Base-by-base conservation (phyloP, 257 asterid genomes). In the Thymus mandschuricus region DNA sequence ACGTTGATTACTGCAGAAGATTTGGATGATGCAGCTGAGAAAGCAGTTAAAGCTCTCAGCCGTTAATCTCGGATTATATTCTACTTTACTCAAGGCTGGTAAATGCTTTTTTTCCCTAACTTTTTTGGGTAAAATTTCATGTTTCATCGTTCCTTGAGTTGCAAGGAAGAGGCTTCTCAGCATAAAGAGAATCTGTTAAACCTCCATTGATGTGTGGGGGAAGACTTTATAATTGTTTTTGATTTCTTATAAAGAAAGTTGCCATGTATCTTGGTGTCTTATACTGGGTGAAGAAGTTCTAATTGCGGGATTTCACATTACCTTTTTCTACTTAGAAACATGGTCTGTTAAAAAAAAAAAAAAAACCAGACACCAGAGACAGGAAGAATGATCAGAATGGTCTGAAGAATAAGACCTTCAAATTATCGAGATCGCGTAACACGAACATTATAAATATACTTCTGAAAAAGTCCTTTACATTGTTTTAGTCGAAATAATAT, bases 11-110 rank as follows among this genome's bases (percentile, higher is more conserved):
- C 96, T 73, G 98, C 97, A 5, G 97, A 90, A 75, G 98, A 92
- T 88, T 79, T 92, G 83, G 97, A 92, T 30, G 97, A 92, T 56
- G 98, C 96, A 29, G 97, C 98, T 50, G 93, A 89, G 80, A 92
- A 88, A 84, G 97, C 97, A 62, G 98, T 90, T 71, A 92, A 90
- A 78, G 85, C 70, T 95, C 72, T 73, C 73, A 31, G 67, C 81
- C 15, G 3, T 45, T 40, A 43, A 28, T 65, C n/a, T 68, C 50
- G 45, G 51, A 59, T 5, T 28, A 43, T 27, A 15, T 68, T 44
- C 9, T 52, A 28, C 72, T 68, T 66, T 38, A 15, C 75, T 3
- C 5, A 30, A 48, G 48, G 61, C 61, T 46, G 69, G 75, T 46
- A 44, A 46, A 44, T 46, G 49, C 15, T 30, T 43, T 69, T 28